A percentile compares a stretch with the other conserved stretches of the same genome.
Conservation (phyloP, 345 rosid genomes). For the Kandelia obovata region DNA sequence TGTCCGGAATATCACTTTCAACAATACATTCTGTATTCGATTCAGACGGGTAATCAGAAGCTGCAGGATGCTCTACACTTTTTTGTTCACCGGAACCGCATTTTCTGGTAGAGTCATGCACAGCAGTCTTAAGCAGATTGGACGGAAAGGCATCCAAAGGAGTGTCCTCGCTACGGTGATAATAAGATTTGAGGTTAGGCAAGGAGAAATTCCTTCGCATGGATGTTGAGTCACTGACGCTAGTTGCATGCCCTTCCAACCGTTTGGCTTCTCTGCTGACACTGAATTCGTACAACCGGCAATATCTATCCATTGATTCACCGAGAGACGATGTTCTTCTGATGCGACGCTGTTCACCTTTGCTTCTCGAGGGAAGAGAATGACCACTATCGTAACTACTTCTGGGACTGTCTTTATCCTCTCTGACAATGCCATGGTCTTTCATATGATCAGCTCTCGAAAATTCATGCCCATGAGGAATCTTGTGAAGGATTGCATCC, state of each 20-base stretch:
- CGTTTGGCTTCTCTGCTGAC: slow-evolving; percentile 46
- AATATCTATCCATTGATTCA: slow-evolving; percentile 58
- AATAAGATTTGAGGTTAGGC: not conserved
- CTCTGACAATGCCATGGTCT: slow-evolving; percentile 16
- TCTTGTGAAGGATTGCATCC: slow-evolving; percentile 80
- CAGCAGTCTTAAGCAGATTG: not conserved
- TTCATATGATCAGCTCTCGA: slow-evolving; percentile 43
- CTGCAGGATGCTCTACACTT: not conserved
- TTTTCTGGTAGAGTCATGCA: not conserved
- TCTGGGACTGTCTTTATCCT: slow-evolving; percentile 15
- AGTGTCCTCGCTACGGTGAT: not conserved
- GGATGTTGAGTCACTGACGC: not conserved
- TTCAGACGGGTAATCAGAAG: not conserved
- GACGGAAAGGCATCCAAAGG: not conserved
- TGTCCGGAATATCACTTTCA: not conserved
- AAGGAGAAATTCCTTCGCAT: not conserved
- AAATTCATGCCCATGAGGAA: slow-evolving; percentile 54
- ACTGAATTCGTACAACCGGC: slow-evolving; percentile 54
- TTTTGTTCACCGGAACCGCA: not conserved
- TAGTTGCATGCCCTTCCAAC: slow-evolving; percentile 5
- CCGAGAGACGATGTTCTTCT: slow-evolving; percentile 53
- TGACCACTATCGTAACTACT: slow-evolving; percentile 12
- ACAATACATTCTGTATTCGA: not conserved
- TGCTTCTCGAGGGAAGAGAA: slow-evolving; percentile 11
- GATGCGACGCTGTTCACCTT: slow-evolving; percentile 15